phyloP scores from a whole-genome alignment of 371 early-diverging fungal genomes.

The Batkoa obscura region DNA sequence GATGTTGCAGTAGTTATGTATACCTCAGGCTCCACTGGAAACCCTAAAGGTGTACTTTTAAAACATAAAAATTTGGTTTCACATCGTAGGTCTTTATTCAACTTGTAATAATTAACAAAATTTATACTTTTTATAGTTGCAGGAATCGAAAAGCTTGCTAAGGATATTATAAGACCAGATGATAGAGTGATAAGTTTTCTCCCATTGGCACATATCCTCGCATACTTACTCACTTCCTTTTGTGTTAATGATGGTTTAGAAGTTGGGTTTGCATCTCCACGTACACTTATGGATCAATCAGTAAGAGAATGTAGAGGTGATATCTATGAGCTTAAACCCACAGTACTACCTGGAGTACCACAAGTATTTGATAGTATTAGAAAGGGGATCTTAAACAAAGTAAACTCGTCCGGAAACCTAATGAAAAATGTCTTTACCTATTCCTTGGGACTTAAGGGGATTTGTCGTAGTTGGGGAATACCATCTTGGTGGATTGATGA shows the following conservation, averaged over 20 bases:
- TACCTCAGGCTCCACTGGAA: conserved; percentile 88
- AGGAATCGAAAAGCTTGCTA: conserved; percentile 27
- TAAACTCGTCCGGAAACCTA: conserved; percentile 32
- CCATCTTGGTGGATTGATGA: conserved; percentile 2
- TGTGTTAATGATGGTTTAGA: conserved; percentile 51
- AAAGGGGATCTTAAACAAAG: conserved; percentile 57
- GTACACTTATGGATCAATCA: conserved; percentile 73
- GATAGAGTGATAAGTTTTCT: conserved; percentile 74
- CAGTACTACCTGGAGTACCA: conserved; percentile 83
- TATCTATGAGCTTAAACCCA: conserved; percentile 77
- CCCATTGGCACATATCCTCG: conserved; percentile 86
- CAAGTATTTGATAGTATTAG: conserved; percentile 90
- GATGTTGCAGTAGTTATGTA: conserved; percentile 87
- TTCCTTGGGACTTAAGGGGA: neutral
- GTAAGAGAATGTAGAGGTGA: conserved; percentile 89
- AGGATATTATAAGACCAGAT: conserved; percentile 19
- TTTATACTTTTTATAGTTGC: no score
- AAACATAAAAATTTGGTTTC: conserved; percentile 68
- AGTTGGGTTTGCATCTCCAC: conserved; percentile 73
- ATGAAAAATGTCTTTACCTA: conserved; percentile 43
- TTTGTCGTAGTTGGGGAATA: neutral
- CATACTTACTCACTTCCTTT: conserved; percentile 58
- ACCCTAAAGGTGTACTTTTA: conserved; percentile 73
- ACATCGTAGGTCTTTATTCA: conserved; percentile 22
- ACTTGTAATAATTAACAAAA: neutral